A percentile compares a stretch with the other conserved stretches of the same genome.
Evolutionary conservation across 495 filamentous ascomycete genomes (phyloP).

Genomic region (Podospora pseudopauciseta): DNA sequence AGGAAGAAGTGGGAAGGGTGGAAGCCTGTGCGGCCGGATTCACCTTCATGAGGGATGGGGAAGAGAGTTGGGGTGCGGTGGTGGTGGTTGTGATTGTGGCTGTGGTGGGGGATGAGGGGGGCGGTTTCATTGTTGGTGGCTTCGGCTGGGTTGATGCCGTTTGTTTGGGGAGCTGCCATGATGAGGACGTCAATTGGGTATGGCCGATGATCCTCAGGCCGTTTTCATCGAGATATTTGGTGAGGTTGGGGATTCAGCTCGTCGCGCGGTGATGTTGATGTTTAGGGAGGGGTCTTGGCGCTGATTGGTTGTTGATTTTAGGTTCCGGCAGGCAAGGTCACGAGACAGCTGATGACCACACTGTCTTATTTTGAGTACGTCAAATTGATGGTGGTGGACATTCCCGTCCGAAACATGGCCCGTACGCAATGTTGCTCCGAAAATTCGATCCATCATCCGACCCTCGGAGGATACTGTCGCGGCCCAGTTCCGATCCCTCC

Average conservation of each 20-base stretch:
- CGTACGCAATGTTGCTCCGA: neutral
- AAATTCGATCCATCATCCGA: neutral
- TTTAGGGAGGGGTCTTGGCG: neutral
- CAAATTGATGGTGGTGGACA: too few species aligned
- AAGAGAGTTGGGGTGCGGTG: neutral
- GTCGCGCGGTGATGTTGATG: neutral
- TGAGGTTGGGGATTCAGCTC: neutral
- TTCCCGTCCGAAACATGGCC: too few species aligned
- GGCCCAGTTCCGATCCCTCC: neutral
- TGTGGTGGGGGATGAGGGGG: neutral
- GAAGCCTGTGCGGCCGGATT: conserved; percentile 27
- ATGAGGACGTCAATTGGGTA: neutral
- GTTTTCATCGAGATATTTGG: neutral
- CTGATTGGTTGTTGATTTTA: too few species aligned
- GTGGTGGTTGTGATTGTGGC: neutral
- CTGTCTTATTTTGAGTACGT: too few species aligned
- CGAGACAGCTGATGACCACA: neutral
- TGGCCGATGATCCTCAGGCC: neutral
- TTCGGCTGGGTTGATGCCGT: neutral
- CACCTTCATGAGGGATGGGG: conserved; percentile 21
- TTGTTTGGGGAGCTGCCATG: neutral
- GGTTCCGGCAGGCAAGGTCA: neutral
- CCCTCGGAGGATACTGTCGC: neutral
- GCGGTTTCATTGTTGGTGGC: neutral
- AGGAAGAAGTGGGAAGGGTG: conserved; percentile 24